These are phyloP conservation scores for Sclerotinia glacialis DNA, from an alignment of 2,329 filamentous ascomycete genomes.

Conservation along the genomic window DNA sequence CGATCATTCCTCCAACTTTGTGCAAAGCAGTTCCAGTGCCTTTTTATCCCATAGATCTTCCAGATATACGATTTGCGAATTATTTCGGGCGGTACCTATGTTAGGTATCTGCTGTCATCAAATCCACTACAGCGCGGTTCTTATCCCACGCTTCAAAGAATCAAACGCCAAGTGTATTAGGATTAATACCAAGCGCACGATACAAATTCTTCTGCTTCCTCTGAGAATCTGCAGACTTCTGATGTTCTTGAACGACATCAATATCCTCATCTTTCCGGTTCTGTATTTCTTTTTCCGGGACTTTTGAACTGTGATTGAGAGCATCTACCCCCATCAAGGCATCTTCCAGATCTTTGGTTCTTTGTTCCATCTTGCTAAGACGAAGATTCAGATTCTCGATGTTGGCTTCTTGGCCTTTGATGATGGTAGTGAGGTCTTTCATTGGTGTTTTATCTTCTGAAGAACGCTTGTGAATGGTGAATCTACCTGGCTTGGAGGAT, in stretches of 20 bases:
- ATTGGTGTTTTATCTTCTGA: not conserved
- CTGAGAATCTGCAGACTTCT: not conserved
- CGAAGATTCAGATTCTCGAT: not conserved
- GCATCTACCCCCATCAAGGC: not conserved
- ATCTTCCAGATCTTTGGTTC: not conserved
- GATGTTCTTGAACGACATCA: not conserved
- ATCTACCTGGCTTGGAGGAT: not conserved
- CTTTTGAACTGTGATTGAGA: not conserved
- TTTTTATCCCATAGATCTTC: no score
- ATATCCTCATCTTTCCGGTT: not conserved
- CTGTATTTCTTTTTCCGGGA: not conserved
- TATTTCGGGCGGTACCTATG: no score
- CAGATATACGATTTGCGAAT: not conserved
- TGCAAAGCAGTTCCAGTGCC: not conserved
- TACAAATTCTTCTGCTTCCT: constrained; percentile 6
- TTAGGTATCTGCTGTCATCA: not conserved
- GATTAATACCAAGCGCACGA: not conserved
- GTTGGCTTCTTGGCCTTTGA: not conserved
- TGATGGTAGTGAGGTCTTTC: not conserved
- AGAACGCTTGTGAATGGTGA: not conserved
- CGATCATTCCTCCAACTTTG: not conserved
- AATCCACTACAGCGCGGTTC: rapidly evolving
- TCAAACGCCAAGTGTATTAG: not conserved
- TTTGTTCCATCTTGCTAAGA: not conserved
- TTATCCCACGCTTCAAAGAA: no score